Evolutionary conservation across 129 eudicot species (phyloP).

Genomic region (Lactuca sativa): DNA sequence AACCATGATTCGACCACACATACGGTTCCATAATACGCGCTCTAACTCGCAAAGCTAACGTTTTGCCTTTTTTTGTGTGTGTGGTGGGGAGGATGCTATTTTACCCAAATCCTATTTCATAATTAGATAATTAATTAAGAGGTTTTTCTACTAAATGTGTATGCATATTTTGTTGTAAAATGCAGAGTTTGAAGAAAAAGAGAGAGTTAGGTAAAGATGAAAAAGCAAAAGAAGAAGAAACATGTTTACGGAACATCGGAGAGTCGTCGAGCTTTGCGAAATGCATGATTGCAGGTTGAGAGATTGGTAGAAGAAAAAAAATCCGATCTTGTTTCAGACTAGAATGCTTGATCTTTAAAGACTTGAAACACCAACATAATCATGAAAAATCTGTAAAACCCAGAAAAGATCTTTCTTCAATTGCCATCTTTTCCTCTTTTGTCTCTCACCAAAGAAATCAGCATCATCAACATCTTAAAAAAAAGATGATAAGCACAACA

Average conservation of each 20-base stretch:
- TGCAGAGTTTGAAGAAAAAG: constrained; percentile 5
- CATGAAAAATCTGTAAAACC: constrained; percentile 19
- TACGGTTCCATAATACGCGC: neutral
- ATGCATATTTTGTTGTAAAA: neutral
- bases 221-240: constrained; percentile 18
- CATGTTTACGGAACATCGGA: constrained; percentile 99
- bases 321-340: constrained; percentile 20
- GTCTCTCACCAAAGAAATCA: too few species aligned
- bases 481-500: too few species aligned
- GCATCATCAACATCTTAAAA: too few species aligned
- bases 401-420: constrained; percentile 26
- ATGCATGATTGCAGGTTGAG: constrained; percentile 58
- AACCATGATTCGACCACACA: neutral
- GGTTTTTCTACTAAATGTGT: neutral
- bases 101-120: neutral
- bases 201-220: constrained; percentile 9
- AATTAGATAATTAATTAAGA: neutral
- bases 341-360: constrained; percentile 17
- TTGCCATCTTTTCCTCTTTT: too few species aligned
- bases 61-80: neutral
- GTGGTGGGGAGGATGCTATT: neutral
- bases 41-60: neutral
- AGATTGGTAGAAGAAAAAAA: constrained; percentile 1
- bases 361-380: neutral
- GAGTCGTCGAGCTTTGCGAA: constrained; percentile 96